Evolutionary conservation across 1,284 basidiomycete genomes (phyloP), one percentile per base, ranked within the genome.

Genomic region (Ceratobasidium sp.): DNA sequence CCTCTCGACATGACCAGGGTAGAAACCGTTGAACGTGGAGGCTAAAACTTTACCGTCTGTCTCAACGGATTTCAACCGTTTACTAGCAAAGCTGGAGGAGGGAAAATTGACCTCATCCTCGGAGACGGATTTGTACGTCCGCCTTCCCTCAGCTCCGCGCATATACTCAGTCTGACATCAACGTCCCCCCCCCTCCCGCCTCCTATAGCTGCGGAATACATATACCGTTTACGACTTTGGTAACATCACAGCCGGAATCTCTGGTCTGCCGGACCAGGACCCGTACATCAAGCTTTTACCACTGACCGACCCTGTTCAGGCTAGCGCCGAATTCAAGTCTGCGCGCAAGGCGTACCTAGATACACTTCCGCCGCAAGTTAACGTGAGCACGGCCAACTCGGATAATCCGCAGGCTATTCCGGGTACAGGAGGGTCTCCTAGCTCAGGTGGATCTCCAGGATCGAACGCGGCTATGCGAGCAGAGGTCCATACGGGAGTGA

Each of bases 201-300:
- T n/a, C n/a, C n/a, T 54, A 31, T 11, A 65, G 63, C 48, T 66
- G 27, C 27, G 64, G 22, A 66, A 54, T 33, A 44, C 64, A 9
- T 66, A 36, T 50, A 53, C 64, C 36, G 50, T 41, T 8, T 44
- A 66, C 22, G n/a, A 66, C 22, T 53, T 66, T 54, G 64, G 64
- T 2, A 24, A 66, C 48, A 5, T 47, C 36, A 41, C 8, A 9
- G 57, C 17, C 48, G 22, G 53, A 14, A 54, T 15, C 1, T 54
- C 65, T 9, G 36, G 41, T 2, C 5, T 22, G 11, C 36, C 51
- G 6, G 11, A 14, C 22, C 41, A 57, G 53, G 57, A 57, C 29
- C 66, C 27, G 27, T 69, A 56, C 29, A 69, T 69, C 41, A 57
- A 57, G 15, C 51, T 56, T 4, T 22, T 54, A 2, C 48, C 65